phyloP scores from a whole-genome alignment of 2,329 filamentous ascomycete genomes.

The Diaporthe caulivora region DNA sequence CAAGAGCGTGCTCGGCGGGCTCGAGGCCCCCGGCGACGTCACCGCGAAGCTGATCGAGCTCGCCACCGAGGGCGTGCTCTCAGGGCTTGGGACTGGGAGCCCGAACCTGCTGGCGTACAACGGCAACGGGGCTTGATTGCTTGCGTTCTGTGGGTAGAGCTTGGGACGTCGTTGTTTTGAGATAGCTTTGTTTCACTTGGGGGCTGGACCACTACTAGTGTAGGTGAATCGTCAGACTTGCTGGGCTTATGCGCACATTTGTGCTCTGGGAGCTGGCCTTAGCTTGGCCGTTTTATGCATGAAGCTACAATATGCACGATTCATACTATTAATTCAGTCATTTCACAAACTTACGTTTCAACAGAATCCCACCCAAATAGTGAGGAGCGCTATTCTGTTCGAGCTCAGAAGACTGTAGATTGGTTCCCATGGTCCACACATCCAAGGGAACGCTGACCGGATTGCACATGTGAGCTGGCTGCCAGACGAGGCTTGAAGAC shows the following conservation, averaged over 20 bases:
- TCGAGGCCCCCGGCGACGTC: constrained; percentile 56
- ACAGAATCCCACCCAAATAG: no score
- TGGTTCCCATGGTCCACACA: no score
- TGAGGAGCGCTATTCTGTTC: no score
- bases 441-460: no score
- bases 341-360: background rate
- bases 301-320: background rate
- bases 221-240: background rate
- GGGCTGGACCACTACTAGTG: background rate
- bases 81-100: constrained; percentile 38
- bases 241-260: background rate
- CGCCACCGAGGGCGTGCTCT: constrained; percentile 43
- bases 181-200: background rate
- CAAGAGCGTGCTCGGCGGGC: constrained; percentile 37
- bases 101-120: constrained; percentile 45
- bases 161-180: background rate
- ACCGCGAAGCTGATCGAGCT: constrained; percentile 56
- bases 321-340: background rate
- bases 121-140: constrained; percentile 28
- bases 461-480: no score
- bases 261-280: no score
- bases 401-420: no score
- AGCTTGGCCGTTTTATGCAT: no score
- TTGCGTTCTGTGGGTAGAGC: background rate
- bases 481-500: no score